Evolutionary conservation across 1,284 basidiomycete species (phyloP).

Genomic region (Ustilago cynodontis): DNA sequence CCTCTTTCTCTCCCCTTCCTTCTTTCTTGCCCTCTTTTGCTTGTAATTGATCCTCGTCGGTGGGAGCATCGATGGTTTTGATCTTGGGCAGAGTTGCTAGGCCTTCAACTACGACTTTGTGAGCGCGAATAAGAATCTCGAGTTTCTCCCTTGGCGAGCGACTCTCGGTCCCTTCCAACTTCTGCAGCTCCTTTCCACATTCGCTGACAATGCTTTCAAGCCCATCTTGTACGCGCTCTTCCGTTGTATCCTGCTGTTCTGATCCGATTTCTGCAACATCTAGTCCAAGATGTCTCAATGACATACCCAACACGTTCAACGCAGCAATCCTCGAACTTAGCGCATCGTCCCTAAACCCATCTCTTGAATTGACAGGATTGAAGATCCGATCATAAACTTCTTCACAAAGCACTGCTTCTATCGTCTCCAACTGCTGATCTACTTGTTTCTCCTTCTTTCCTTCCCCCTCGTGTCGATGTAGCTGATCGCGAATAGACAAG

Average conservation of each 20-base stretch:
- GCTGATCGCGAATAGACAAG: constrained; percentile 72
- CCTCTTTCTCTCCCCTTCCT: constrained; percentile 1
- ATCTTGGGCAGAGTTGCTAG: constrained; percentile 35
- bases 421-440: constrained; percentile 75
- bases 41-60: constrained; percentile 3
- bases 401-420: constrained; percentile 79
- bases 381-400: constrained; percentile 81
- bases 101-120: constrained; percentile 84
- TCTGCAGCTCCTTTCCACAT: constrained; percentile 84
- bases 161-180: constrained; percentile 75
- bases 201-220: constrained; percentile 78
- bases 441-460: constrained; percentile 52
- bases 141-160: constrained; percentile 83
- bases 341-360: constrained; percentile 86
- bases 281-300: constrained; percentile 86
- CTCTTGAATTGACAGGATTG: constrained; percentile 78
- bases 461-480: constrained; percentile 70
- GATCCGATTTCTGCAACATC: constrained; percentile 71
- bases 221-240: constrained; percentile 72
- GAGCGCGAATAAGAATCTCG: constrained; percentile 81
- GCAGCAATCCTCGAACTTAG: constrained; percentile 88
- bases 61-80: constrained; percentile 28
- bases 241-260: constrained; percentile 60
- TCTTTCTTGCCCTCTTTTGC: neutral
- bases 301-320: constrained; percentile 87